Conservation (phyloP, 768 basidiomycete species). For the Pholiota microspora region DNA sequence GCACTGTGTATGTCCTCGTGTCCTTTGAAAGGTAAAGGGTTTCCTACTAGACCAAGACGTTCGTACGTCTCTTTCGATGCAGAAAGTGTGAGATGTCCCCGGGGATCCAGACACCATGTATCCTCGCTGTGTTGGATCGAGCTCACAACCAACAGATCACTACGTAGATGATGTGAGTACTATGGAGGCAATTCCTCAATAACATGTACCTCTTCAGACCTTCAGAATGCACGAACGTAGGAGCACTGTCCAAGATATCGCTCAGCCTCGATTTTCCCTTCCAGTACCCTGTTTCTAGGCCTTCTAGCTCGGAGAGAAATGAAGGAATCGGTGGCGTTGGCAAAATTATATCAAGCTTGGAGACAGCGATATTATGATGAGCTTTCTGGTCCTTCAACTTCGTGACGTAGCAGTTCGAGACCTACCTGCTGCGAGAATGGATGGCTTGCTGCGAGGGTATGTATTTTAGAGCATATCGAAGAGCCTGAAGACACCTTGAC, state of each 20-base stretch:
- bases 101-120: constrained; percentile 68
- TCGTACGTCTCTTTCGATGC: constrained; percentile 60
- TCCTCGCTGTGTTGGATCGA: constrained; percentile 40
- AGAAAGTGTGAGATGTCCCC: constrained; percentile 56
- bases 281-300: constrained; percentile 42
- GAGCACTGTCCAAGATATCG: constrained; percentile 40
- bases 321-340: constrained; percentile 45
- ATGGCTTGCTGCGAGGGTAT: constrained; percentile 35
- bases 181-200: too few relatives aligned
- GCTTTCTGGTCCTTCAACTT: neutral
- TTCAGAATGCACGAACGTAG: constrained; percentile 25
- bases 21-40: constrained; percentile 50
- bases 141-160: constrained; percentile 38
- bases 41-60: constrained; percentile 57
- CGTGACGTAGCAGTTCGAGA: constrained; percentile 1
- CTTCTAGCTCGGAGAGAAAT: constrained; percentile 37
- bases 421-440: constrained; percentile 55
- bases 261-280: constrained; percentile 42
- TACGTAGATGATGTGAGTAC: constrained; percentile 18
- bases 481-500: constrained; percentile 20
- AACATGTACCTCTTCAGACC: too few relatives aligned
- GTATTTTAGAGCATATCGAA: constrained; percentile 26
- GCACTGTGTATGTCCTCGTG: constrained; percentile 47
- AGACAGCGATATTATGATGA: neutral
- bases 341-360: constrained; percentile 63